phyloP scores from a whole-genome alignment of 106 monocot species.

The Amphibolis antarctica region DNA sequence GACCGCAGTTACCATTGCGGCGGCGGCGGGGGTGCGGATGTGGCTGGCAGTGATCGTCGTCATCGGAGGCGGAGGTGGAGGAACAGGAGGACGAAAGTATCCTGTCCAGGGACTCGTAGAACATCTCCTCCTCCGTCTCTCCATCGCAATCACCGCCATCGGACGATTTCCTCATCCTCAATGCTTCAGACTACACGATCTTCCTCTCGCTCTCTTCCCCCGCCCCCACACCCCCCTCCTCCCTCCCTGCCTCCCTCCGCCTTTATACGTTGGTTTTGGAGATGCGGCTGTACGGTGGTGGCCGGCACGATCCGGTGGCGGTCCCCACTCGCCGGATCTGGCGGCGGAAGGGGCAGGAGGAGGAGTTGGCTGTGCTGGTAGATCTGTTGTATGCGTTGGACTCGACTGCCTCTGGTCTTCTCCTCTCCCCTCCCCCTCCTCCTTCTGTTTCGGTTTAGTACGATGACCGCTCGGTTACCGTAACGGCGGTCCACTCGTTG shows the following conservation, averaged over 20 bases:
- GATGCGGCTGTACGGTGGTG: too few species aligned
- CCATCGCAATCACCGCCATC: not conserved
- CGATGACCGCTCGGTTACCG: too few species aligned
- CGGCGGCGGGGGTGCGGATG: slow-evolving; percentile 48
- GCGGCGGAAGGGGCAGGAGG: not conserved
- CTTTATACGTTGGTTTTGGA: not conserved
- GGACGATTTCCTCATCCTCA: not conserved
- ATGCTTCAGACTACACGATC: not conserved
- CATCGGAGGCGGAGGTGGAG: slow-evolving; percentile 34
- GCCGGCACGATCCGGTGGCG: too few species aligned
- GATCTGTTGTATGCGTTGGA: not conserved
- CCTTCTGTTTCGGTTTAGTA: too few species aligned
- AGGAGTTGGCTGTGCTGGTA: not conserved
- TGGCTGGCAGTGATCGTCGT: slow-evolving; percentile 44
- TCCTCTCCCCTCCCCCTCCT: too few species aligned
- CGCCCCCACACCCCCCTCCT: not conserved
- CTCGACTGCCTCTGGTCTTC: too few species aligned
- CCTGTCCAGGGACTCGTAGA: slow-evolving; percentile 72
- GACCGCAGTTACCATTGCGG: slow-evolving; percentile 13
- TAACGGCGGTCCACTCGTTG: too few species aligned
- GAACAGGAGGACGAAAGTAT: slow-evolving; percentile 90
- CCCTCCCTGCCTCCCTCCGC: not conserved
- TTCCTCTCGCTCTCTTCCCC: too few species aligned
- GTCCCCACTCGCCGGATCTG: not conserved
- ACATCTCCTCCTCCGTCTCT: slow-evolving; percentile 45